Evolutionary conservation across 2,329 filamentous ascomycete species (phyloP).

Genomic region (Calycina herbarum): DNA sequence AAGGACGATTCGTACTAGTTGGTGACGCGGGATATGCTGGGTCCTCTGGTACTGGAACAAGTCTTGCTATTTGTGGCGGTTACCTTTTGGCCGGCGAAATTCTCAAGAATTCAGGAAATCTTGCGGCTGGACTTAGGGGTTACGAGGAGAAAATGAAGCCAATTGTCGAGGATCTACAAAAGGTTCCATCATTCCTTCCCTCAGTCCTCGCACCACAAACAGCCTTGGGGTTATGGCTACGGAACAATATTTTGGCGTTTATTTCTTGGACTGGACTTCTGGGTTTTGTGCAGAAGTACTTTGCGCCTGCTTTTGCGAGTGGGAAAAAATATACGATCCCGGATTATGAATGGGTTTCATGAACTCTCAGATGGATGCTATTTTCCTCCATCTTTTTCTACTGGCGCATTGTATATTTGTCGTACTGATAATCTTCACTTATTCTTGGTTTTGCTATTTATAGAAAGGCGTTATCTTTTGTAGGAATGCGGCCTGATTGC

Average conservation of each 20-base stretch:
- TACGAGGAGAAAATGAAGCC: conserved; percentile 46
- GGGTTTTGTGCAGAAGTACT: conserved; percentile 15
- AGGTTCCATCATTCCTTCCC: conserved; percentile 15
- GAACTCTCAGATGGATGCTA: not conserved
- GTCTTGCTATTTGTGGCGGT: conserved; percentile 42
- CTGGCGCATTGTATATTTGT: too few relatives aligned
- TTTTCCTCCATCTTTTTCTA: too few relatives aligned
- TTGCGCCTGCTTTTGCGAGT: not conserved
- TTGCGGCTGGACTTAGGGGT: conserved; percentile 37
- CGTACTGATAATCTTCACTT: too few relatives aligned
- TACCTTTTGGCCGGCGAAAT: conserved; percentile 50
- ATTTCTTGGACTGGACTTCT: conserved; percentile 17
- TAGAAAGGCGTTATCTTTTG: too few relatives aligned
- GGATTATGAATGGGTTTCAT: conserved; percentile 4
- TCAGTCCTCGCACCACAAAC: conserved; percentile 16
- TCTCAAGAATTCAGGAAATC: conserved; percentile 32
- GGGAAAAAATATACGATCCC: not conserved
- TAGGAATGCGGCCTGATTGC: too few relatives aligned
- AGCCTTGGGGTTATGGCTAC: conserved; percentile 13
- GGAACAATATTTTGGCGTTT: conserved; percentile 21
- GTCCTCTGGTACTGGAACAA: conserved; percentile 45
- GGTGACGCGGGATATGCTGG: conserved; percentile 41
- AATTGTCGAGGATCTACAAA: conserved; percentile 13
- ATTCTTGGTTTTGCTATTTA: too few relatives aligned
- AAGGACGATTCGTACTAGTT: conserved; percentile 19